Percentiles rank a stretch among this genome's conserved stretches.
Conservation (phyloP, 768 basidiomycete species). For the Trametes villosa region DNA sequence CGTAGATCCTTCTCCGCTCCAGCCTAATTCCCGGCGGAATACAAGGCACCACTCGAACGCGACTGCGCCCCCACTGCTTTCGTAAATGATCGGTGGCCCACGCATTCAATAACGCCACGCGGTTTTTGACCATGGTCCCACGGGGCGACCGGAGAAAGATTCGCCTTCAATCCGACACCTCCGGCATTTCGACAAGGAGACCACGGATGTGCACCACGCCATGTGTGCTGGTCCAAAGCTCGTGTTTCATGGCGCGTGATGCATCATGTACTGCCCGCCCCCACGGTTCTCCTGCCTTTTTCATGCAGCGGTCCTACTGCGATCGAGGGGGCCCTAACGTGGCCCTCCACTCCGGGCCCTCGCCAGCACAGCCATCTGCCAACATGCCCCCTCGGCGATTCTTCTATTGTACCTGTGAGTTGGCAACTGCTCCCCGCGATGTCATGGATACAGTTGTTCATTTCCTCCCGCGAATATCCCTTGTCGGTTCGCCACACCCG, state of each 20-base stretch:
- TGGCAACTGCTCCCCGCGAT: neutral
- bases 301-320: neutral
- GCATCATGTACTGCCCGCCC: neutral
- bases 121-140: neutral
- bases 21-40: too few relatives aligned
- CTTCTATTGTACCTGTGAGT: neutral
- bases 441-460: neutral
- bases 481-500: neutral
- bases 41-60: too few relatives aligned
- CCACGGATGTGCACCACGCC: neutral
- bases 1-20: too few relatives aligned
- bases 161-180: neutral
- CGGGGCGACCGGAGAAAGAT: neutral
- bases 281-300: neutral
- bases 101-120: neutral
- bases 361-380: neutral
- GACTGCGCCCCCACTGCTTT: too few relatives aligned
- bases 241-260: conserved; percentile 1
- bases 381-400: neutral
- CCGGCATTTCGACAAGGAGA: neutral
- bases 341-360: neutral
- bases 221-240: neutral
- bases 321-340: neutral
- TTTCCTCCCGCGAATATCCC: neutral
- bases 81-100: neutral